Conservation (phyloP, 2,329 filamentous ascomycete genomes). For the Tolypocladium nubicola region DNA sequence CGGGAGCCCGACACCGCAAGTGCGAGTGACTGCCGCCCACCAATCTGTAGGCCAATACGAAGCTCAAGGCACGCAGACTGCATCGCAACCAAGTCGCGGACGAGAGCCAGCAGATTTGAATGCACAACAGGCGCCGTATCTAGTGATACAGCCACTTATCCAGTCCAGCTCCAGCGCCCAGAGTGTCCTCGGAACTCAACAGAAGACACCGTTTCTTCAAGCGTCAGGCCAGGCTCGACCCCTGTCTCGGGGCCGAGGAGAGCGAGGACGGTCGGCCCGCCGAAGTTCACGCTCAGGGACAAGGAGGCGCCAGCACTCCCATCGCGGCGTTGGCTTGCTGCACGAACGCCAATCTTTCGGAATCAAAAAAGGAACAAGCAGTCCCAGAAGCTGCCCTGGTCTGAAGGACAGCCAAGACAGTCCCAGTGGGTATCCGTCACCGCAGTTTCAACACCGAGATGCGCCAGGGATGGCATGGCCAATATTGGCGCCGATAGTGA, state of each 20-base stretch:
- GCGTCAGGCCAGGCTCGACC: not conserved
- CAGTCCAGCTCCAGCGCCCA: not conserved
- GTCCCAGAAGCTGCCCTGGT: not conserved
- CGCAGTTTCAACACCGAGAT: not conserved
- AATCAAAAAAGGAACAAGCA: not conserved
- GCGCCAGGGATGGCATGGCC: not conserved
- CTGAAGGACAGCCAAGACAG: not conserved
- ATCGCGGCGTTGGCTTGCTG: not conserved
- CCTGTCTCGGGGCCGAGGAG: no score
- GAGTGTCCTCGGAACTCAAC: no score
- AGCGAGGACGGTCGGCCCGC: not conserved
- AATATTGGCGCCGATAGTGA: not conserved
- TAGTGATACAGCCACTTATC: not conserved
- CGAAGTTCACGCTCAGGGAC: not conserved
- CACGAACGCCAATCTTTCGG: not conserved
- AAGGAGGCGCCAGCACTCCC: not conserved
- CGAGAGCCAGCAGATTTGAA: not conserved
- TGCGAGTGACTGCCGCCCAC: not conserved
- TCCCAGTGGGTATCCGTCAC: not conserved
- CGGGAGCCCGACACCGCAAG: not conserved
- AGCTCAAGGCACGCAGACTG: not conserved
- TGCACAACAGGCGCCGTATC: no score
- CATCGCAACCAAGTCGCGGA: not conserved
- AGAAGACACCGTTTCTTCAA: not conserved
- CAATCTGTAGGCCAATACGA: not conserved